These are phyloP conservation scores for Fusarium penzigii DNA, from an alignment of 2,329 filamentous ascomycete genomes.

Conservation along the genomic window DNA sequence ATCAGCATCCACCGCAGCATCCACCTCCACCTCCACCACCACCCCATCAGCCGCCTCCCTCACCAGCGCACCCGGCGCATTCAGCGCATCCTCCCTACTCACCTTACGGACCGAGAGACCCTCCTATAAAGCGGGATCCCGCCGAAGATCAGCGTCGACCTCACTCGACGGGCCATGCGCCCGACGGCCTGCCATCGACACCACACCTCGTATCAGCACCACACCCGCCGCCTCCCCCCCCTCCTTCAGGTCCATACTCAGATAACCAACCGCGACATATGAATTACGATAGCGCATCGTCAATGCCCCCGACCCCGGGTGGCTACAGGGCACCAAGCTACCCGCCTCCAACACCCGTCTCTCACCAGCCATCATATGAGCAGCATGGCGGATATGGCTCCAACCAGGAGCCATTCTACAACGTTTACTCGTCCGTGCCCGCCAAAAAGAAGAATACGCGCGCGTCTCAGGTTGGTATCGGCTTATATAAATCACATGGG, in stretches of 20 bases:
- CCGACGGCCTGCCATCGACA: conserved; percentile 35
- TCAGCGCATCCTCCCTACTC: conserved; percentile 43
- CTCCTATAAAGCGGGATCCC: conserved; percentile 58
- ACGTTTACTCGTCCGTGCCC: conserved; percentile 44
- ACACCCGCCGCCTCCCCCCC: conserved; percentile 34
- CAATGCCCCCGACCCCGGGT: conserved; percentile 47
- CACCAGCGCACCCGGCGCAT: conserved; percentile 36
- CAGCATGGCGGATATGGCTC: conserved; percentile 31
- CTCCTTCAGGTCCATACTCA: conserved; percentile 37
- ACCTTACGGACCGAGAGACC: conserved; percentile 49
- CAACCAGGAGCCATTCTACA: conserved; percentile 40
- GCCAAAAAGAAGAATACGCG: conserved; percentile 64
- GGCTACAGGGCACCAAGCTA: conserved; percentile 44
- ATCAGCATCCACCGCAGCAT: conserved; percentile 26
- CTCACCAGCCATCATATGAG: conserved; percentile 43
- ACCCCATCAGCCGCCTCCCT: conserved; percentile 37
- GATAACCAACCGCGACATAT: conserved; percentile 54
- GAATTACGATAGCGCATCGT: conserved; percentile 51
- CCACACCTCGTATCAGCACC: conserved; percentile 34
- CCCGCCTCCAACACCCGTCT: conserved; percentile 42
- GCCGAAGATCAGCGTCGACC: conserved; percentile 53
- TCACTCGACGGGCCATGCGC: conserved; percentile 52
- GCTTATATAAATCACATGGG: not conserved
- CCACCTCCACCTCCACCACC: conserved; percentile 21
- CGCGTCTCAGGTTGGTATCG: conserved; percentile 56